Evolutionary conservation across 768 basidiomycete species (phyloP).

Genomic region (Tubosaeta sp.): DNA sequence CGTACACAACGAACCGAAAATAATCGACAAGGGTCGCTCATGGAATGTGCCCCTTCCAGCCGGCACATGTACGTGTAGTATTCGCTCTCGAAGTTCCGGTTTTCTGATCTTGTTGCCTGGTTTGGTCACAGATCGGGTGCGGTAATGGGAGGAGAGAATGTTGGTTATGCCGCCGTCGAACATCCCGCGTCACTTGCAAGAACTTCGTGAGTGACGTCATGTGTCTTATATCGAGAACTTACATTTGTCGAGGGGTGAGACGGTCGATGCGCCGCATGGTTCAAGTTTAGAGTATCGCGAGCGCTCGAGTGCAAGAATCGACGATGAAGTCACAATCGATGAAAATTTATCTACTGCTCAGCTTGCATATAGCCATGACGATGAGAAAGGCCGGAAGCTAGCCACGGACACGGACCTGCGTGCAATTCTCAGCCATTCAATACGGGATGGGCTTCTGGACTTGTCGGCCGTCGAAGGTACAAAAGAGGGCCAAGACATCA

Average conservation of each 20-base stretch:
- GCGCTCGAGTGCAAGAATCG: not conserved
- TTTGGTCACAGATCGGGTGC: not conserved
- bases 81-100: not conserved
- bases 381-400: not conserved
- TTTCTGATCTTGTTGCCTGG: not conserved
- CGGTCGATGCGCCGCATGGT: not conserved
- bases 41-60: not conserved
- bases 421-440: not conserved
- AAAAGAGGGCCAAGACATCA: not conserved
- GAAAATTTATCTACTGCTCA: not conserved
- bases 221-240: not conserved
- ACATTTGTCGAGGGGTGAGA: slow-evolving; percentile 2
- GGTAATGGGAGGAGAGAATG: not conserved
- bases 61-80: not conserved
- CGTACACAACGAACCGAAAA: not conserved
- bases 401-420: not conserved
- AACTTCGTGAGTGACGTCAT: not conserved
- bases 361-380: not conserved
- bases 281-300: not conserved
- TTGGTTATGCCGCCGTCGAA: not conserved
- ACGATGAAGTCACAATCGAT: not conserved
- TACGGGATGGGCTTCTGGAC: not conserved
- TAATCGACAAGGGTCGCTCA: not conserved
- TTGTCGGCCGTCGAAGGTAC: not conserved
- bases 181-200: not conserved